These are phyloP conservation scores for Euphrasia arctica DNA, from an alignment of 305 asterid genomes.

Conservation along the genomic window DNA sequence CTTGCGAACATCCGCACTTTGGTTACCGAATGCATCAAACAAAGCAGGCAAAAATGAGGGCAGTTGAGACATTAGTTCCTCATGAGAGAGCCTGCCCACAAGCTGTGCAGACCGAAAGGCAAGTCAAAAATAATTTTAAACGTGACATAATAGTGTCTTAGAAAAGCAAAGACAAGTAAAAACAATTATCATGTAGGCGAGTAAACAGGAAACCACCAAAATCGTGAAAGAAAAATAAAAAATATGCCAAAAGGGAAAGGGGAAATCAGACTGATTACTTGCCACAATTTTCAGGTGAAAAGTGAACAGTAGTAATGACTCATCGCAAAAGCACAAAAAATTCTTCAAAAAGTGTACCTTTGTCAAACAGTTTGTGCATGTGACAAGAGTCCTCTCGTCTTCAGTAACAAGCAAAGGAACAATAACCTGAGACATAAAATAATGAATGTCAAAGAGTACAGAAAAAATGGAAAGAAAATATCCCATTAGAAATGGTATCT, in stretches of 20 bases:
- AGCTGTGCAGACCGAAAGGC: slow-evolving; percentile 55
- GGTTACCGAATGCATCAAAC: slow-evolving; percentile 95
- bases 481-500: not conserved
- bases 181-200: not conserved
- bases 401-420: slow-evolving; percentile 92
- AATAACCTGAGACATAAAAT: slow-evolving; percentile 60
- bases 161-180: not conserved
- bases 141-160: not conserved
- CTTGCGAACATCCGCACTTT: slow-evolving; percentile 99
- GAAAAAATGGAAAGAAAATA: not conserved
- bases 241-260: not conserved
- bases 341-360: slow-evolving; percentile 51
- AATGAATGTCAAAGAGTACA: slow-evolving; percentile 20
- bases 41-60: slow-evolving; percentile 94
- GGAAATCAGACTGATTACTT: not conserved
- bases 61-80: slow-evolving; percentile 78
- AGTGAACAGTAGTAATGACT: slow-evolving; percentile 9
- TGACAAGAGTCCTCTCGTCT: slow-evolving; percentile 95
- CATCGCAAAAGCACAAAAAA: slow-evolving; percentile 12
- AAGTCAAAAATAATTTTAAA: slow-evolving; percentile 5
- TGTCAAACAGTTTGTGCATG: slow-evolving; percentile 94
- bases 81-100: slow-evolving; percentile 89
- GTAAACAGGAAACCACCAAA: not conserved
- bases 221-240: not conserved
- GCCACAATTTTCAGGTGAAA: not conserved